Conservation (phyloP, 192 early-diverging fungal species). For the Dimargaris verticillata region DNA sequence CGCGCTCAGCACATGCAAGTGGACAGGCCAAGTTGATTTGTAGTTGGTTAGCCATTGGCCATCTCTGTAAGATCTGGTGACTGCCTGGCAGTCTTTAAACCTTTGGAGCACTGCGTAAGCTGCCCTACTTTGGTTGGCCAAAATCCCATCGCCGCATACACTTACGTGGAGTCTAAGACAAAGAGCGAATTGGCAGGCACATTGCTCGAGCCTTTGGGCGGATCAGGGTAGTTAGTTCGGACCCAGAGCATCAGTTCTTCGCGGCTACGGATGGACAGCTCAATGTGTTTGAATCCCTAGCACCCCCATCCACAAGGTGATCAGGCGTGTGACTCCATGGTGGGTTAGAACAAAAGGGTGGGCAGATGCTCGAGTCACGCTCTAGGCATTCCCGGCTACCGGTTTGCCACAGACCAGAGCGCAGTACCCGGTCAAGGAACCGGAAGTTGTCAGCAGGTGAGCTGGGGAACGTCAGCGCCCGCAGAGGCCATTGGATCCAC, state of each 20-base stretch:
- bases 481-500: too few species aligned
- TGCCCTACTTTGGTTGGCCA: neutral
- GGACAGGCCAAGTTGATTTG: constrained; percentile 12
- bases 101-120: constrained; percentile 18
- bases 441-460: neutral
- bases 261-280: constrained; percentile 43
- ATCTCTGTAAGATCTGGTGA: constrained; percentile 10
- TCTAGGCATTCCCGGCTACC: too few species aligned
- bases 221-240: constrained; percentile 25
- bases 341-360: neutral
- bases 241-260: constrained; percentile 52
- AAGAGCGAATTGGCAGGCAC: constrained; percentile 23
- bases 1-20: constrained; percentile 6
- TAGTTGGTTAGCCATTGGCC: constrained; percentile 14
- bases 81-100: constrained; percentile 12
- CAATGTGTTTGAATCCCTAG: constrained; percentile 51
- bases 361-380: neutral
- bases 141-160: neutral
- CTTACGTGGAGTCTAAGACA: constrained; percentile 31
- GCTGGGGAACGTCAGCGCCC: neutral
- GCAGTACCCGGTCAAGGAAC: neutral
- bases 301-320: neutral
- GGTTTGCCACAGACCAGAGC: neutral
- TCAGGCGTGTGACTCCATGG: neutral
- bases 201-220: constrained; percentile 11